phyloP scores from a whole-genome alignment of 2,329 filamentous ascomycete species.

The Helicocarpus griseus region DNA sequence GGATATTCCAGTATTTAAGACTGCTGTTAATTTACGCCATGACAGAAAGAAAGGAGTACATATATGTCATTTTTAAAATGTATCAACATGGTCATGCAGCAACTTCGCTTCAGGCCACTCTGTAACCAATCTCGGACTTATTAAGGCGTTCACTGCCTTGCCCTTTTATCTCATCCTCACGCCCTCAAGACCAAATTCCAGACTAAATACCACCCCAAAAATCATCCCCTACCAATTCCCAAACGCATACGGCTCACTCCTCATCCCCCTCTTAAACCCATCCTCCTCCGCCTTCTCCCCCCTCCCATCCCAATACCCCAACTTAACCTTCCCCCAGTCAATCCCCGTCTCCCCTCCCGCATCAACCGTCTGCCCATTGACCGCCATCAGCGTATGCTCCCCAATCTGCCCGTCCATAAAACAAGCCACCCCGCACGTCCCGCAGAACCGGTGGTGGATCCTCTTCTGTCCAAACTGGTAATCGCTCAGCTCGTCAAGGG shows the following conservation, averaged over 20 bases:
- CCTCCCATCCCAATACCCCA: slow-evolving; percentile 11
- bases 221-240: slow-evolving; percentile 7
- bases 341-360: slow-evolving; percentile 2
- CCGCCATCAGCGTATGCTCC: background rate
- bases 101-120: no score
- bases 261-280: slow-evolving; percentile 6
- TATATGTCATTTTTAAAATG: no score
- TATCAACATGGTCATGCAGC: no score
- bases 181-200: background rate
- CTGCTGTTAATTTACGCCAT: background rate
- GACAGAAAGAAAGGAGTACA: background rate
- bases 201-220: background rate
- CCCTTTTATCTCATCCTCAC: no score
- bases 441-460: slow-evolving; percentile 10
- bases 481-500: slow-evolving; percentile 5
- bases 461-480: slow-evolving; percentile 6
- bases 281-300: background rate
- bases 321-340: slow-evolving; percentile 9
- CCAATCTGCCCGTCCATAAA: background rate
- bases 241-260: slow-evolving; percentile 5
- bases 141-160: no score
- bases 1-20: no score
- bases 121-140: no score
- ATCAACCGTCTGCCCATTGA: slow-evolving; percentile 11
- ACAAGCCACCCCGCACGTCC: slow-evolving; percentile 10